Evolutionary conservation across 768 basidiomycete genomes (phyloP).

Genomic region (Tricholoma sp.): DNA sequence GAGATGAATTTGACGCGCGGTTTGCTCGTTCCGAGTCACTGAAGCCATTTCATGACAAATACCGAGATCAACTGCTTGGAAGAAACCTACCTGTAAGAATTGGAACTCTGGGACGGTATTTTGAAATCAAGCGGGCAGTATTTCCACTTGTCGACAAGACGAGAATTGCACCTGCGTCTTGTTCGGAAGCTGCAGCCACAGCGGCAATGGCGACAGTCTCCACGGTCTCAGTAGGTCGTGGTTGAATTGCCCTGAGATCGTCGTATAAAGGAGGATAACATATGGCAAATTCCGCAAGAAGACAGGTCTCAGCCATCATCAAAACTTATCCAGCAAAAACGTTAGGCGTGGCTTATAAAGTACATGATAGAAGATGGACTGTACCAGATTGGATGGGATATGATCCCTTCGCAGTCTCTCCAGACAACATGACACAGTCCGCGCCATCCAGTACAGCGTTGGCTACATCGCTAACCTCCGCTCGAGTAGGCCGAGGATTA

Average conservation of each 20-base stretch:
- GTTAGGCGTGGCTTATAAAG: neutral
- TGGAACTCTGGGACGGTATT: slow-evolving; percentile 90
- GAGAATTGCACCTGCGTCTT: slow-evolving; percentile 90
- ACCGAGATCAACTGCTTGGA: neutral
- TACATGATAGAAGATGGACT: slow-evolving; percentile 16
- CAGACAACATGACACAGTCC: slow-evolving; percentile 99
- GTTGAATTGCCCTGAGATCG: slow-evolving; percentile 73
- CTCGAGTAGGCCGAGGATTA: slow-evolving; percentile 98
- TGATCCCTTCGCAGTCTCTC: slow-evolving; percentile 96
- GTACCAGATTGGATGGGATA: slow-evolving; percentile 94
- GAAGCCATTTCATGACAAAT: slow-evolving; percentile 1
- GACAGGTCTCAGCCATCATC: slow-evolving; percentile 99
- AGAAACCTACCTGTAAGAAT: slow-evolving; percentile 80
- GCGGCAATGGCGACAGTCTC: slow-evolving; percentile 97
- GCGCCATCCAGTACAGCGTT: slow-evolving; percentile 98
- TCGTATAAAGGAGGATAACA: slow-evolving; percentile 94
- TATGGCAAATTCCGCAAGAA: slow-evolving; percentile 92
- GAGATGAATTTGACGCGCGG: slow-evolving; percentile 93
- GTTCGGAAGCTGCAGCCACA: slow-evolving; percentile 92
- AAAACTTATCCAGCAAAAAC: slow-evolving; percentile 49
- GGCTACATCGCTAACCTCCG: slow-evolving; percentile 98
- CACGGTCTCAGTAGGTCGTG: slow-evolving; percentile 86
- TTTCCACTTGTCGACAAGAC: slow-evolving; percentile 97
- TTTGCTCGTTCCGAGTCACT: slow-evolving; percentile 97
- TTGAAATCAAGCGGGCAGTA: slow-evolving; percentile 92